Conservation (phyloP, 2,329 filamentous ascomycete species). For the Fusarium sp. region DNA sequence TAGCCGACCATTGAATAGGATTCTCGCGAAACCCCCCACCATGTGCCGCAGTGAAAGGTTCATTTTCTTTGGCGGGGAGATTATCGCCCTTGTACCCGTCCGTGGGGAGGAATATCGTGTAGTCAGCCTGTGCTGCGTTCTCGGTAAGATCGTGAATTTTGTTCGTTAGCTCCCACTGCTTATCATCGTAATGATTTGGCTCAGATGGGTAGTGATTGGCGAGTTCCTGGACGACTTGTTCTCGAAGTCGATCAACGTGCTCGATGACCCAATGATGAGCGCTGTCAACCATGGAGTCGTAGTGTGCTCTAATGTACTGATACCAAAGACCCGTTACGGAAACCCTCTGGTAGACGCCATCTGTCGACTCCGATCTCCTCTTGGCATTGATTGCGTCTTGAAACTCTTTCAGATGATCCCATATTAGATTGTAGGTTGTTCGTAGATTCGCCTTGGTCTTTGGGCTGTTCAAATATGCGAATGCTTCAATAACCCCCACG, state of each 20-base stretch:
- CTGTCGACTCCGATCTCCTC: conserved; percentile 1
- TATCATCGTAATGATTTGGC: not conserved
- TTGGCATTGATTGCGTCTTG: conserved; percentile 48
- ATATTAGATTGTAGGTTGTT: conserved; percentile 50
- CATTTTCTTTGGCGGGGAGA: conserved; percentile 27
- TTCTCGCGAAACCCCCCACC: conserved; percentile 6
- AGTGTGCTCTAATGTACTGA: conserved; percentile 48
- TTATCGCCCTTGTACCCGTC: conserved; percentile 50
- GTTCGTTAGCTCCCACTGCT: conserved; percentile 42
- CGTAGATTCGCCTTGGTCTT: conserved; percentile 40
- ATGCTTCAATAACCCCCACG: conserved; percentile 42
- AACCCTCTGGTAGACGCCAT: conserved; percentile 4
- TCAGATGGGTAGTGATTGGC: conserved; percentile 1
- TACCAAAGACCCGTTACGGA: conserved; percentile 47
- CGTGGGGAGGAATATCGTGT: conserved; percentile 47
- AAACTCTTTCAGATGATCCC: conserved; percentile 43
- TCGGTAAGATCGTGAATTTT: conserved; percentile 46
- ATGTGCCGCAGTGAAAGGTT: conserved; percentile 4
- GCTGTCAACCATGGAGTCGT: conserved; percentile 33
- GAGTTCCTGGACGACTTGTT: conserved; percentile 28
- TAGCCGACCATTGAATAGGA: conserved; percentile 30
- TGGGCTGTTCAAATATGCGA: conserved; percentile 48
- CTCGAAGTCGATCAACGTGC: conserved; percentile 43
- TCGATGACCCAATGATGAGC: conserved; percentile 49
- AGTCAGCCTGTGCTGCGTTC: conserved; percentile 46